Evolutionary conservation across 805 yeast species (phyloP).

Genomic region (Pichia gijzeniarum): DNA sequence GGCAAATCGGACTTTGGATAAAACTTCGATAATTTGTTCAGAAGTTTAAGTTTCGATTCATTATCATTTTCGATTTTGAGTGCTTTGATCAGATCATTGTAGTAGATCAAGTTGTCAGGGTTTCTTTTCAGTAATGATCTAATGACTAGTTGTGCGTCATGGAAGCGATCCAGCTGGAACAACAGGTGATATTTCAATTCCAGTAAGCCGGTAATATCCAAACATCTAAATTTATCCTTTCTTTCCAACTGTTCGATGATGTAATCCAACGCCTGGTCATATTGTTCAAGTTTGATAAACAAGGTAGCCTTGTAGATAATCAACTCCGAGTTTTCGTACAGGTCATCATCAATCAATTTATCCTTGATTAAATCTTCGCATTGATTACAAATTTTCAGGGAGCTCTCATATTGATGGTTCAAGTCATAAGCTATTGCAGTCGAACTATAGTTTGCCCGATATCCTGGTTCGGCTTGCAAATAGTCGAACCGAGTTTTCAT

Average conservation of each 20-base stretch:
- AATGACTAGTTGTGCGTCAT: constrained; percentile 64
- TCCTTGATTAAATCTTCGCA: constrained; percentile 73
- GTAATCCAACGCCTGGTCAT: constrained; percentile 54
- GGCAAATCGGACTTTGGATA: constrained; percentile 86
- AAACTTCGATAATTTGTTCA: constrained; percentile 55
- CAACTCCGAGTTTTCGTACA: constrained; percentile 77
- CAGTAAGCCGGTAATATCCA: constrained; percentile 37
- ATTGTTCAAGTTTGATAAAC: constrained; percentile 57
- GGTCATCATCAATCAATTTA: constrained; percentile 57
- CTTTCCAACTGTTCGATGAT: constrained; percentile 33
- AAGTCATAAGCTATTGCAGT: constrained; percentile 82
- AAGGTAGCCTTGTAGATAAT: constrained; percentile 64
- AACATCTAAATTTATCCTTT: constrained; percentile 12
- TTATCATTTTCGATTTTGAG: constrained; percentile 46
- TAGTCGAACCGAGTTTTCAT: constrained; percentile 58
- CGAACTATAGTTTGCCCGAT: constrained; percentile 86
- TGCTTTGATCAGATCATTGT: constrained; percentile 57
- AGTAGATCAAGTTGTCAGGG: constrained; percentile 71
- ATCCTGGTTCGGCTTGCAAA: constrained; percentile 71
- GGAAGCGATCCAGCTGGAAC: constrained; percentile 39
- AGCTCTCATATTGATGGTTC: constrained; percentile 57
- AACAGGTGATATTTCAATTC: constrained; percentile 66
- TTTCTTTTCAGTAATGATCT: constrained; percentile 73
- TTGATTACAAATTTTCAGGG: constrained; percentile 64
- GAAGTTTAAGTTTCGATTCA: constrained; percentile 52